A percentile compares a stretch with the other conserved stretches of the same genome.
These are phyloP conservation scores for Anisodus tanguticus DNA, from an alignment of 257 asterid genomes.

Conservation along the genomic window DNA sequence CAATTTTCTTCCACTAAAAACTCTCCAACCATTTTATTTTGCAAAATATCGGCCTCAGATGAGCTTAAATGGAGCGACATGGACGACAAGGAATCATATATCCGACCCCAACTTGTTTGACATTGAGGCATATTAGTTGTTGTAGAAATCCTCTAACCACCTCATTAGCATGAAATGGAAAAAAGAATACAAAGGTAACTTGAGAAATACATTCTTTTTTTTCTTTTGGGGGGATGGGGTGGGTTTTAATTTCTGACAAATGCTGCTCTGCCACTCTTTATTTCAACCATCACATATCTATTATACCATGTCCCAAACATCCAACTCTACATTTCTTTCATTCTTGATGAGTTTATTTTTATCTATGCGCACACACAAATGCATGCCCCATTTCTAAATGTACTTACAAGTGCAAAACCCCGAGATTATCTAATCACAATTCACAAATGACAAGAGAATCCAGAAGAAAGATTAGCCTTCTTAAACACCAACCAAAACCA, in stretches of 20 bases:
- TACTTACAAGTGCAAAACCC: background rate
- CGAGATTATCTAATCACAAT: background rate
- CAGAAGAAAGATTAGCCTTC: background rate
- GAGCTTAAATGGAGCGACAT: background rate
- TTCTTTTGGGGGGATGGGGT: background rate
- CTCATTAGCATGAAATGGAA: background rate
- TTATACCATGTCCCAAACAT: background rate
- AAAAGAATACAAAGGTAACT: background rate
- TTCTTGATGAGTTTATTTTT: background rate
- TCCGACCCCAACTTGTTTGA: background rate
- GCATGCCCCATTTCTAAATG: background rate
- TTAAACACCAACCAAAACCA: background rate
- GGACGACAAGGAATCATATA: background rate
- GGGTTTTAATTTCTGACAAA: background rate
- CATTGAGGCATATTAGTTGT: background rate
- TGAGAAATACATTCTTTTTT: background rate
- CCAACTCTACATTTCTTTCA: background rate
- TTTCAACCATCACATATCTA: background rate
- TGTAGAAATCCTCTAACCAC: background rate
- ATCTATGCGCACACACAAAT: background rate
- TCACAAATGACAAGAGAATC: background rate
- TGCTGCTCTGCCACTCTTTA: background rate
- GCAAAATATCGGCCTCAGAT: background rate
- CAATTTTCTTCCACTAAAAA: background rate
- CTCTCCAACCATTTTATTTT: background rate